These are phyloP conservation scores for Yarrowia phangngaensis DNA, from an alignment of 805 yeast species.

Conservation along the genomic window DNA sequence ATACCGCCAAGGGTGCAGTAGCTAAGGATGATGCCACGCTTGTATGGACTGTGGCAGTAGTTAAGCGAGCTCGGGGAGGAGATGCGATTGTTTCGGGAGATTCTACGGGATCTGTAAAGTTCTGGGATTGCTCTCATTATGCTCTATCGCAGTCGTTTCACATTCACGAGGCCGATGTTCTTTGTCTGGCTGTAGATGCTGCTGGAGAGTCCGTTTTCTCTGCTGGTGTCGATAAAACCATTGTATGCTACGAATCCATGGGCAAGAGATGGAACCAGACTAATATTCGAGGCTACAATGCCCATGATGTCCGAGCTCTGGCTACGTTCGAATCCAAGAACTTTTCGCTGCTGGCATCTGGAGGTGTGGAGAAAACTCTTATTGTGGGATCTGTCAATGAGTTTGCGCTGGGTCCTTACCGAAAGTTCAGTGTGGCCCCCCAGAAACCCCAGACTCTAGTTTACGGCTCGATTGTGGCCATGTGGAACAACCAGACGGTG, in stretches of 20 bases:
- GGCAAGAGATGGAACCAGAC: conserved; percentile 68
- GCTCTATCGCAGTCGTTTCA: conserved; percentile 77
- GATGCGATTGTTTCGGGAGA: conserved; percentile 78
- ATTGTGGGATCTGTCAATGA: conserved; percentile 58
- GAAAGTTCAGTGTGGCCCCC: conserved; percentile 59
- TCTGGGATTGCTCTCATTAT: conserved; percentile 82
- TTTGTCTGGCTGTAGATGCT: conserved; percentile 62
- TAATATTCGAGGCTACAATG: conserved; percentile 73
- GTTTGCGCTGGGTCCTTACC: conserved; percentile 66
- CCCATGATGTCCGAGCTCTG: conserved; percentile 79
- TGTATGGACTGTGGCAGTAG: conserved; percentile 77
- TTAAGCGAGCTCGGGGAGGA: conserved; percentile 60
- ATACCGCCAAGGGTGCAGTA: conserved; percentile 58
- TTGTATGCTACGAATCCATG: conserved; percentile 62
- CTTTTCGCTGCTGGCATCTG: conserved; percentile 53
- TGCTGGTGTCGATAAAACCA: conserved; percentile 92
- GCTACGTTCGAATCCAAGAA: conserved; percentile 64
- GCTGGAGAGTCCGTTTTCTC: conserved; percentile 65
- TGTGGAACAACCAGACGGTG: conserved; percentile 80
- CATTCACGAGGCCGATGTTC: conserved; percentile 87
- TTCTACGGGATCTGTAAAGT: conserved; percentile 87
- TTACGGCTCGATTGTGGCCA: conserved; percentile 49
- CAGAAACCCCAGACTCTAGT: conserved; percentile 56
- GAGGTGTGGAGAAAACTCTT: conserved; percentile 45
- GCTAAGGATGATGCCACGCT: conserved; percentile 62